A percentile compares a stretch with the other conserved stretches of the same genome.
Evolutionary conservation across 2,329 filamentous ascomycete species (phyloP).

Genomic region (Talaromyces marneffei): DNA sequence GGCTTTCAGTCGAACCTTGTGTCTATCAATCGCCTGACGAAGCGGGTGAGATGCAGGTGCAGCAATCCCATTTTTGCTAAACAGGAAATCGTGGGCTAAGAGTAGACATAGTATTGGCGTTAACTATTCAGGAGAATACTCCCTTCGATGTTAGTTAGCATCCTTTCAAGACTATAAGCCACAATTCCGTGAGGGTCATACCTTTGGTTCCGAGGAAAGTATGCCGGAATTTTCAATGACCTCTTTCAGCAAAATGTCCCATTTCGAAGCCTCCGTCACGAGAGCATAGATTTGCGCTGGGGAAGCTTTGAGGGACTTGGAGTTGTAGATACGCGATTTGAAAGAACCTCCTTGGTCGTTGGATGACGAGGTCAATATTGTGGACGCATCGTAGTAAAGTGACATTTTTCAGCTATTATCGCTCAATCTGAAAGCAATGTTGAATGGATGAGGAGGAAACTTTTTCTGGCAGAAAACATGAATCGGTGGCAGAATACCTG

Average conservation of each 20-base stretch:
- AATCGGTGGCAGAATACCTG: neutral
- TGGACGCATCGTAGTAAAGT: conserved; percentile 86
- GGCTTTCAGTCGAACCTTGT: conserved; percentile 72
- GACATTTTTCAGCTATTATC: conserved; percentile 57
- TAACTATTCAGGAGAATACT: conserved; percentile 50
- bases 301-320: conserved; percentile 68
- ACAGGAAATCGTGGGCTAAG: conserved; percentile 76
- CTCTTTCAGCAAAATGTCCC: conserved; percentile 78
- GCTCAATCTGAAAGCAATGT: neutral
- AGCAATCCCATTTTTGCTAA: conserved; percentile 75
- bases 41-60: conserved; percentile 75
- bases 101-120: conserved; percentile 74
- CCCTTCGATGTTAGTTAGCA: conserved; percentile 35
- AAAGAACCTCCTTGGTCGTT: conserved; percentile 63
- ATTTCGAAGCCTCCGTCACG: conserved; percentile 81
- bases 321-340: conserved; percentile 74
- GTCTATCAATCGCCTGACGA: conserved; percentile 66
- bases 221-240: conserved; percentile 78
- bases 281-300: conserved; percentile 82
- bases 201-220: conserved; percentile 77
- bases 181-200: conserved; percentile 33
- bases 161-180: conserved; percentile 7
- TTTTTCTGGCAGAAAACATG: neutral
- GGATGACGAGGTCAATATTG: conserved; percentile 61
- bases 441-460: neutral